Conservation (phyloP, 2,329 filamentous ascomycete species). For the Fusarium palustre region DNA sequence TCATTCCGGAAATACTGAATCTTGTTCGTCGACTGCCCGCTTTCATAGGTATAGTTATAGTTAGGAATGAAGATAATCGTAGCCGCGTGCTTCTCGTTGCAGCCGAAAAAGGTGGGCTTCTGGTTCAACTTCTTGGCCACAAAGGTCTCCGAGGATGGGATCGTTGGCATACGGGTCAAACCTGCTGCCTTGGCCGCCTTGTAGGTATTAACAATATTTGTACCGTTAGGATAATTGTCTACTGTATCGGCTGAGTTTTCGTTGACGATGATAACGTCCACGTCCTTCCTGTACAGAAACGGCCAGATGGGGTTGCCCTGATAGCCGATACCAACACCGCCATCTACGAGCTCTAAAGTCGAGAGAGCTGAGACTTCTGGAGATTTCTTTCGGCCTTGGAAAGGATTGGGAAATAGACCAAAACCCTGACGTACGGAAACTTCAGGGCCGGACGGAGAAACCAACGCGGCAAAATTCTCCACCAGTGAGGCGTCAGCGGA, state of each 20-base stretch:
- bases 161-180: not conserved
- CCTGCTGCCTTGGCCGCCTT: slow-evolving; percentile 2
- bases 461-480: slow-evolving; percentile 7
- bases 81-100: not conserved
- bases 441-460: not conserved
- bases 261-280: slow-evolving; percentile 15
- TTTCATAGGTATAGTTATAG: slow-evolving; percentile 14
- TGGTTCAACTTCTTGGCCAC: slow-evolving; percentile 10
- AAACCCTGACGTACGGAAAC: not conserved
- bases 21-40: slow-evolving; percentile 4
- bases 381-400: slow-evolving; percentile 1
- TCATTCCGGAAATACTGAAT: slow-evolving; percentile 10
- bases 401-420: slow-evolving; percentile 1
- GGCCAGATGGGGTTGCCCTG: slow-evolving; percentile 16
- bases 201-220: slow-evolving; percentile 7
- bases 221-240: not conserved
- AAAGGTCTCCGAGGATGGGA: slow-evolving; percentile 6
- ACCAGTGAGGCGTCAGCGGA: not conserved
- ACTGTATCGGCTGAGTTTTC: slow-evolving; percentile 15
- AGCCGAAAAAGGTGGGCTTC: slow-evolving; percentile 10
- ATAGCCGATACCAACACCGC: slow-evolving; percentile 1
- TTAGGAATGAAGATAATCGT: slow-evolving; percentile 18
- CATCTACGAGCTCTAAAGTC: slow-evolving; percentile 9
- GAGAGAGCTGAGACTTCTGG: slow-evolving; percentile 1
- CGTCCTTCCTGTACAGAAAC: not conserved